Evolutionary conservation across 306 rosid genomes (phyloP).

Genomic region (Ormosia emarginata): DNA sequence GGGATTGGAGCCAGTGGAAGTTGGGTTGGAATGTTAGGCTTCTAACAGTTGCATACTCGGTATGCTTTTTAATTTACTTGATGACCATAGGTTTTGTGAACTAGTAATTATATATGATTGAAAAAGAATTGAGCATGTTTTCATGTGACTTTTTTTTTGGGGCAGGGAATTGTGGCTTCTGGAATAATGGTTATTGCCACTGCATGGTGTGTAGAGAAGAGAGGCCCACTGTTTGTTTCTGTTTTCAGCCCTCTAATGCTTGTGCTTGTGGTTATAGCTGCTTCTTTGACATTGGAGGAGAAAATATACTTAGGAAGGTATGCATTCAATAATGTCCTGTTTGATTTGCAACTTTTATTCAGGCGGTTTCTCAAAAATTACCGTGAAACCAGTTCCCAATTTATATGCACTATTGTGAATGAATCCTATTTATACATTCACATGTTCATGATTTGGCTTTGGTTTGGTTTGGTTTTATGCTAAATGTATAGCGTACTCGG

Average conservation of each 20-base stretch:
- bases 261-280: constrained; percentile 41
- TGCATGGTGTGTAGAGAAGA: constrained; percentile 39
- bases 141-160: neutral
- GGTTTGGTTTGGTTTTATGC: neutral
- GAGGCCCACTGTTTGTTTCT: constrained; percentile 57
- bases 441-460: neutral
- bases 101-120: neutral
- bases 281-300: constrained; percentile 38
- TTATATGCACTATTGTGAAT: no score
- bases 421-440: no score
- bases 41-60: constrained; percentile 46
- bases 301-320: constrained; percentile 60
- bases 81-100: neutral
- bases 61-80: constrained; percentile 4
- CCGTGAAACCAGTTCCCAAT: no score
- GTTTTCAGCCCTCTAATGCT: constrained; percentile 52
- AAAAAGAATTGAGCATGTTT: neutral
- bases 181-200: constrained; percentile 29
- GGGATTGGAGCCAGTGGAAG: constrained; percentile 61
- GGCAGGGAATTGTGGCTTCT: constrained; percentile 47
- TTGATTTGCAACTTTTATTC: no score
- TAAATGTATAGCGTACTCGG: constrained; percentile 26
- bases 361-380: no score
- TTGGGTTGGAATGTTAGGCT: constrained; percentile 67
- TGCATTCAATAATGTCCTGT: neutral